phyloP scores from a whole-genome alignment of 768 basidiomycete species.

The Collybia mongolica region DNA sequence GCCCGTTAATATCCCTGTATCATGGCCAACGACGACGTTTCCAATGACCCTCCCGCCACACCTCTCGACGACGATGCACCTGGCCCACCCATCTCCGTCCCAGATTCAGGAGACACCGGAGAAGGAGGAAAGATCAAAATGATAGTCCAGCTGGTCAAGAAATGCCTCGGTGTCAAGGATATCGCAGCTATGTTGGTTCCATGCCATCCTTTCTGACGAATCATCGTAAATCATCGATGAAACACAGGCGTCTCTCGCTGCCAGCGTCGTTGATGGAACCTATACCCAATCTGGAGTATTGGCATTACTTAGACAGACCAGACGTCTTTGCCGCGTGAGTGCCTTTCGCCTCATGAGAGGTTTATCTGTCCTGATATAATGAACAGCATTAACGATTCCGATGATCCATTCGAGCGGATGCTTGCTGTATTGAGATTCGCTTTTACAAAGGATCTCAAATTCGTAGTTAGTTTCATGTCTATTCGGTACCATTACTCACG shows the following conservation, averaged over 20 bases:
- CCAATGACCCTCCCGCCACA: constrained; percentile 1
- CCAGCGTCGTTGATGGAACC: constrained; percentile 94
- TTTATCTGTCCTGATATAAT: constrained; percentile 1
- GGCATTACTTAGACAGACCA: constrained; percentile 90
- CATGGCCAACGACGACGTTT: constrained; percentile 13
- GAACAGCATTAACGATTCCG: constrained; percentile 84
- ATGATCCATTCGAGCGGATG: constrained; percentile 94
- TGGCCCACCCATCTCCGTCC: constrained; percentile 61
- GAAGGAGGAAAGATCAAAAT: constrained; percentile 94
- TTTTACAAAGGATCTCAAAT: constrained; percentile 94
- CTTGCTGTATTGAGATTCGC: constrained; percentile 86
- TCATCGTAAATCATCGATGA: constrained; percentile 3
- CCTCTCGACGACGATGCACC: constrained; percentile 49
- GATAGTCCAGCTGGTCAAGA: constrained; percentile 89
- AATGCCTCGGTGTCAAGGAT: constrained; percentile 91
- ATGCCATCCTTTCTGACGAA: neutral
- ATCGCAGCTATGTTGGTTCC: constrained; percentile 84
- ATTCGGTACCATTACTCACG: constrained; percentile 2
- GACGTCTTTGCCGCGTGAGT: constrained; percentile 91
- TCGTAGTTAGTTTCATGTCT: constrained; percentile 59
- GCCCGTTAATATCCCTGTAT: constrained; percentile 2
- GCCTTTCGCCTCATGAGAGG: constrained; percentile 2
- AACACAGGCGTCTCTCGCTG: constrained; percentile 79
- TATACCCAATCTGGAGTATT: constrained; percentile 94
- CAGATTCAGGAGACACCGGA: constrained; percentile 66